Conservation (phyloP, 169 alveolate species). For the Plasmodium knowlesi region DNA sequence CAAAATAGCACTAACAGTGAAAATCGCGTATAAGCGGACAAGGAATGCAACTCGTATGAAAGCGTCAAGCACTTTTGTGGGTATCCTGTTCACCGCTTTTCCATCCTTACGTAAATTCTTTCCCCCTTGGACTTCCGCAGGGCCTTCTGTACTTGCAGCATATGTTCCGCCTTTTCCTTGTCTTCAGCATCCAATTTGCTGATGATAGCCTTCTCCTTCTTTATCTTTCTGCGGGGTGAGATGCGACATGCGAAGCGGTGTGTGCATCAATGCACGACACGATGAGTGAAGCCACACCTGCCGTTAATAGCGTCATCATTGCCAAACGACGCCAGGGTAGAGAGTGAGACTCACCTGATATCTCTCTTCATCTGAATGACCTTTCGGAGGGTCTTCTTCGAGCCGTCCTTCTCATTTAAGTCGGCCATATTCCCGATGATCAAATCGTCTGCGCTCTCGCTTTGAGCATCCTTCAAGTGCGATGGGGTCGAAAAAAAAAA, state of each 20-base stretch:
- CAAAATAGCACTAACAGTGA: background rate
- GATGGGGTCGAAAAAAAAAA: background rate
- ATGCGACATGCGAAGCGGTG: background rate
- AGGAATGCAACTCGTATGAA: background rate
- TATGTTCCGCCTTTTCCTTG: constrained; percentile 36
- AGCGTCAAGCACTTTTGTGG: background rate
- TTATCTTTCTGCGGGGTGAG: constrained; percentile 4
- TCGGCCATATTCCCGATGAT: constrained; percentile 46
- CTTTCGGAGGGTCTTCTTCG: constrained; percentile 12
- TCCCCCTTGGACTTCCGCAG: constrained; percentile 50
- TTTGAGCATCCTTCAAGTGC: background rate
- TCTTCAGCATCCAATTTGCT: constrained; percentile 15
- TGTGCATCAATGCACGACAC: background rate
- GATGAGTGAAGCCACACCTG: background rate
- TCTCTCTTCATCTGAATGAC: constrained; percentile 25
- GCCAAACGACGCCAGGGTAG: background rate
- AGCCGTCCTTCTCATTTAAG: background rate
- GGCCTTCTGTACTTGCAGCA: constrained; percentile 31
- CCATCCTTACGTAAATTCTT: constrained; percentile 41
- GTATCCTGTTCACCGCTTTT: background rate
- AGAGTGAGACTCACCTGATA: background rate
- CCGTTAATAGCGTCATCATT: background rate
- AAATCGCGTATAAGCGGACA: background rate
- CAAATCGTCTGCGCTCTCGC: constrained; percentile 45
- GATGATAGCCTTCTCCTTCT: constrained; percentile 33